phyloP scores from a whole-genome alignment of 2,329 filamentous ascomycete genomes.

The Hymenotorrendiella dingleyae region DNA sequence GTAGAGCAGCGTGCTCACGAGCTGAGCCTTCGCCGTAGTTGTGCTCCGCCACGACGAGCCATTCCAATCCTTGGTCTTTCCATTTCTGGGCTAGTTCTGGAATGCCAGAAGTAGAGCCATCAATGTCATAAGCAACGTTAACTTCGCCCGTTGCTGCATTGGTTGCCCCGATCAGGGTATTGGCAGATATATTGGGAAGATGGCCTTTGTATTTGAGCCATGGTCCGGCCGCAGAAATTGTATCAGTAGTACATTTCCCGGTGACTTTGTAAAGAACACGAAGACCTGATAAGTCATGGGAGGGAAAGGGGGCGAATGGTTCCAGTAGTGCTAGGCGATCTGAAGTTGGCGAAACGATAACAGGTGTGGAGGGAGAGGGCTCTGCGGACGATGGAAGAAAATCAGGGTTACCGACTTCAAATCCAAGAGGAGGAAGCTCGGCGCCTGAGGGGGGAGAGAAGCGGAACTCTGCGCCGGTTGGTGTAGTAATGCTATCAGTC shows the following conservation, averaged over 20 bases:
- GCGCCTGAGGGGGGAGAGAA: slow-evolving; percentile 75
- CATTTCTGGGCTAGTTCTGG: slow-evolving; percentile 81
- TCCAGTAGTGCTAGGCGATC: slow-evolving; percentile 86
- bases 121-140: slow-evolving; percentile 83
- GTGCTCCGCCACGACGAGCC: slow-evolving; percentile 95
- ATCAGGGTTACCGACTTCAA: slow-evolving; percentile 69
- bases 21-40: slow-evolving; percentile 94
- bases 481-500: slow-evolving; percentile 75
- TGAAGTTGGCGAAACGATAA: slow-evolving; percentile 81
- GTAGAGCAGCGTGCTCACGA: slow-evolving; percentile 82
- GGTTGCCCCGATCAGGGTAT: slow-evolving; percentile 92
- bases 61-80: slow-evolving; percentile 69
- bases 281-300: slow-evolving; percentile 66
- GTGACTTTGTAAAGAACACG: slow-evolving; percentile 92
- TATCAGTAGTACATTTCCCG: slow-evolving; percentile 98
- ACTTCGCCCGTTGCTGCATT: slow-evolving; percentile 91
- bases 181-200: slow-evolving; percentile 93
- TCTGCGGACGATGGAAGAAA: slow-evolving; percentile 68
- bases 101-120: slow-evolving; percentile 70
- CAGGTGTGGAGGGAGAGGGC: slow-evolving; percentile 63
- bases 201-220: slow-evolving; percentile 99
- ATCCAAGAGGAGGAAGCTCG: slow-evolving; percentile 56
- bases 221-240: slow-evolving; percentile 91
- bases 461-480: slow-evolving; percentile 74
- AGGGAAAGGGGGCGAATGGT: slow-evolving; percentile 80